These are phyloP conservation scores for Meripilus lineatus DNA, from an alignment of 1,284 basidiomycete species.

Conservation along the genomic window DNA sequence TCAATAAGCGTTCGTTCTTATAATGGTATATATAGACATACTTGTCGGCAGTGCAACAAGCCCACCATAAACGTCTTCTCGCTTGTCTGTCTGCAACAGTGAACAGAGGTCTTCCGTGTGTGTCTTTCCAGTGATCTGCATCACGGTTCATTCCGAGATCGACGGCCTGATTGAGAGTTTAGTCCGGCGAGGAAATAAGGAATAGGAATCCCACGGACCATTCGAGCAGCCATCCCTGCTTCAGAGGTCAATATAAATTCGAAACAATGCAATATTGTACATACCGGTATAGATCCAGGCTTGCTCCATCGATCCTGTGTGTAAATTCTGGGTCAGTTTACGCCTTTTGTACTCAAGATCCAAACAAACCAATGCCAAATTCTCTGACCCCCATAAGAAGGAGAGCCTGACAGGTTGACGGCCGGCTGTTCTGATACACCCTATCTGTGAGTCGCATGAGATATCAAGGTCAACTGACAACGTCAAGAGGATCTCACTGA, in stretches of 20 bases:
- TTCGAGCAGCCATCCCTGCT: constrained; percentile 69
- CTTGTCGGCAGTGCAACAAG: constrained; percentile 72
- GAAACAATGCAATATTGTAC: too few species aligned
- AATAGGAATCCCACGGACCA: constrained; percentile 40
- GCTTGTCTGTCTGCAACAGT: constrained; percentile 70
- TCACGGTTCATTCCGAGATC: constrained; percentile 82
- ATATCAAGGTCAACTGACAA: neutral
- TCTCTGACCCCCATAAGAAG: constrained; percentile 77
- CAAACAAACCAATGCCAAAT: constrained; percentile 62
- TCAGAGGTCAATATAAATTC: too few species aligned
- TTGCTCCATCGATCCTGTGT: constrained; percentile 64
- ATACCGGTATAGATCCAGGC: constrained; percentile 78
- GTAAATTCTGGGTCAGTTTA: constrained; percentile 3
- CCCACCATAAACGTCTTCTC: constrained; percentile 81
- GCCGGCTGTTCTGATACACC: constrained; percentile 59
- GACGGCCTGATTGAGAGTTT: constrained; percentile 50
- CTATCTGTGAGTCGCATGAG: constrained; percentile 44
- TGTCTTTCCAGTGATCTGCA: constrained; percentile 70
- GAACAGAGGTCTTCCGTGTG: constrained; percentile 57
- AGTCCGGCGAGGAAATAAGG: neutral
- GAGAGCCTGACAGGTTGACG: constrained; percentile 72
- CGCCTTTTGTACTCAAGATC: too few species aligned
- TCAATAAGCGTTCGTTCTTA: constrained; percentile 1
- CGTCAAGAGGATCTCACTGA: constrained; percentile 49
- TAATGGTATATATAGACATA: constrained; percentile 30